Evolutionary conservation across 2,329 filamentous ascomycete genomes (phyloP).

Genomic region (Beauveria medogensis): DNA sequence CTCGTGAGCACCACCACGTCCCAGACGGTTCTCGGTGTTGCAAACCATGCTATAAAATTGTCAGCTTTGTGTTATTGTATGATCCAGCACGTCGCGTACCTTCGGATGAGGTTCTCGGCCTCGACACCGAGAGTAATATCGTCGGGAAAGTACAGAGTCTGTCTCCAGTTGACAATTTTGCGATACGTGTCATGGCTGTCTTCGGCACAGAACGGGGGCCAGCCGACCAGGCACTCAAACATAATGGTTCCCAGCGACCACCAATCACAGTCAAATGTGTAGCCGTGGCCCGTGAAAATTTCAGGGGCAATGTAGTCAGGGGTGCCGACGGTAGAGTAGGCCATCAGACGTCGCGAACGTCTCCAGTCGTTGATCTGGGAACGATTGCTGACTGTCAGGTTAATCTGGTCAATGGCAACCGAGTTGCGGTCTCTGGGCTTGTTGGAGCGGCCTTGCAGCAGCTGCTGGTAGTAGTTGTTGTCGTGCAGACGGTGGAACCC

Average conservation of each 20-base stretch:
- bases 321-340: constrained; percentile 95
- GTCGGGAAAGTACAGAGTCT: constrained; percentile 92
- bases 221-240: constrained; percentile 98
- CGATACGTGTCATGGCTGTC: constrained; percentile 96
- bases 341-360: constrained; percentile 89
- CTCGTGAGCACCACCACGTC: constrained; percentile 76
- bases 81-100: constrained; percentile 44
- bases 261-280: constrained; percentile 97
- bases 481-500: constrained; percentile 97
- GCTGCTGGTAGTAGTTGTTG: constrained; percentile 96
- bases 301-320: constrained; percentile 98
- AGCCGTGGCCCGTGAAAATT: constrained; percentile 94
- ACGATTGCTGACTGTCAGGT: constrained; percentile 94
- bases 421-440: constrained; percentile 78
- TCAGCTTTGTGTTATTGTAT: constrained; percentile 11
- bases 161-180: constrained; percentile 98
- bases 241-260: constrained; percentile 98
- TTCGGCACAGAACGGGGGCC: constrained; percentile 98
- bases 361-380: constrained; percentile 98
- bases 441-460: constrained; percentile 72
- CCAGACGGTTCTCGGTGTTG: constrained; percentile 86
- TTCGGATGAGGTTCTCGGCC: constrained; percentile 86
- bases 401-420: constrained; percentile 95
- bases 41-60: constrained; percentile 67
- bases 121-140: constrained; percentile 84